Evolutionary conservation across 371 early-diverging fungal species (phyloP).

Genomic region (Lichtheimia ornata): DNA sequence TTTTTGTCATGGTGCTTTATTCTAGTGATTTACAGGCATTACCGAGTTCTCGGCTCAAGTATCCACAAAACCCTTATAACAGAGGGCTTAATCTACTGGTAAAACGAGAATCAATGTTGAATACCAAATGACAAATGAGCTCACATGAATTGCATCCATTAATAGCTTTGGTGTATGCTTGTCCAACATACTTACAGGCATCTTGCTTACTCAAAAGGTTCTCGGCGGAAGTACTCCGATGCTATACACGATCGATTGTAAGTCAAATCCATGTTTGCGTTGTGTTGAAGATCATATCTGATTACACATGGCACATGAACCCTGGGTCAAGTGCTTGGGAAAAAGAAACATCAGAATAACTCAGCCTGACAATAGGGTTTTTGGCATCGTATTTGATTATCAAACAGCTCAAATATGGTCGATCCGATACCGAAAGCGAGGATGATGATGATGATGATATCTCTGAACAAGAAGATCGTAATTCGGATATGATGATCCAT

Average conservation of each 20-base stretch:
- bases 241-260: conserved; percentile 51
- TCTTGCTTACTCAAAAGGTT: conserved; percentile 27
- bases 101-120: not conserved
- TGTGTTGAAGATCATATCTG: too few species aligned
- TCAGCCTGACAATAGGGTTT: conserved; percentile 29
- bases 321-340: too few species aligned
- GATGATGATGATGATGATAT: conserved; percentile 23
- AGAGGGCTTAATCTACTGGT: conserved; percentile 49
- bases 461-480: too few species aligned
- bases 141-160: not conserved
- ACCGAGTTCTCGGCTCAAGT: conserved; percentile 35
- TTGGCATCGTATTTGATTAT: conserved; percentile 51
- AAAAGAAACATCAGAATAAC: too few species aligned
- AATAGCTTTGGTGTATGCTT: conserved; percentile 47
- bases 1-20: conserved; percentile 46
- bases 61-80: conserved; percentile 38
- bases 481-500: too few species aligned
- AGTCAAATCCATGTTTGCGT: not conserved
- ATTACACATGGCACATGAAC: too few species aligned
- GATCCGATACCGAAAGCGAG: conserved; percentile 12
- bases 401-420: conserved; percentile 37
- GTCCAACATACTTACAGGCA: conserved; percentile 48
- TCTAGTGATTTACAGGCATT: conserved; percentile 45
- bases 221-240: conserved; percentile 45
- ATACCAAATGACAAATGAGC: conserved; percentile 4